phyloP scores from a whole-genome alignment of 306 rosid species.

The Malus orientalis region DNA sequence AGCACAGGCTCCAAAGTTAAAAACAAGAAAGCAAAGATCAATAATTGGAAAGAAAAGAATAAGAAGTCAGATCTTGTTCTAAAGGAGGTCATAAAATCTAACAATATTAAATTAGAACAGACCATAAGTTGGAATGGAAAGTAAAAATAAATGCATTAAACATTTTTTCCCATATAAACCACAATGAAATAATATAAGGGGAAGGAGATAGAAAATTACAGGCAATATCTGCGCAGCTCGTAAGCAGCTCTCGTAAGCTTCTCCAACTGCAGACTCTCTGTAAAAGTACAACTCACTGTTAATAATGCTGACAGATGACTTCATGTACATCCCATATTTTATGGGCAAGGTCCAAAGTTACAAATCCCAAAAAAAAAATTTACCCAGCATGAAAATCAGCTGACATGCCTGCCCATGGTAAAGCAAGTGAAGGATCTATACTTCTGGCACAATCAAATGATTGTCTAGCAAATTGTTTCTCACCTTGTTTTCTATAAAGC shows the following conservation, averaged over 20 bases:
- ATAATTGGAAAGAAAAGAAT: background rate
- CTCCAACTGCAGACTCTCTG: slow-evolving; percentile 57
- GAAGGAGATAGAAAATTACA: slow-evolving; percentile 35
- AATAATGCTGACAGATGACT: slow-evolving; percentile 9
- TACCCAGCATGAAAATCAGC: slow-evolving; percentile 61
- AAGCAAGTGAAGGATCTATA: slow-evolving; percentile 82
- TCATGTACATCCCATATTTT: background rate
- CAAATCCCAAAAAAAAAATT: background rate
- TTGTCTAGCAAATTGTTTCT: slow-evolving; percentile 61
- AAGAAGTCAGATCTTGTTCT: background rate
- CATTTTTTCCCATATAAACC: background rate
- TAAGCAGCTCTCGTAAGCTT: slow-evolving; percentile 86
- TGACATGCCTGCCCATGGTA: slow-evolving; percentile 99
- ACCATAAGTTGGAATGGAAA: background rate
- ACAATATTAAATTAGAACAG: background rate
- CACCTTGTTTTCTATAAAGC: slow-evolving; percentile 60
- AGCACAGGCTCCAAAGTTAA: background rate
- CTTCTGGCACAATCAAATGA: slow-evolving; percentile 91
- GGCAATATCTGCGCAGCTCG: slow-evolving; percentile 84
- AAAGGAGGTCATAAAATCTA: background rate
- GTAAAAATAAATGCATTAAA: background rate
- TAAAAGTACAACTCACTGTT: slow-evolving; percentile 5
- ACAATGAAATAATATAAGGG: background rate
- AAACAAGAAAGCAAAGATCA: background rate
- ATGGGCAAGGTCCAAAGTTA: background rate